Evolutionary conservation across 306 rosid species (phyloP).

Genomic region (Vigna trinervia): DNA sequence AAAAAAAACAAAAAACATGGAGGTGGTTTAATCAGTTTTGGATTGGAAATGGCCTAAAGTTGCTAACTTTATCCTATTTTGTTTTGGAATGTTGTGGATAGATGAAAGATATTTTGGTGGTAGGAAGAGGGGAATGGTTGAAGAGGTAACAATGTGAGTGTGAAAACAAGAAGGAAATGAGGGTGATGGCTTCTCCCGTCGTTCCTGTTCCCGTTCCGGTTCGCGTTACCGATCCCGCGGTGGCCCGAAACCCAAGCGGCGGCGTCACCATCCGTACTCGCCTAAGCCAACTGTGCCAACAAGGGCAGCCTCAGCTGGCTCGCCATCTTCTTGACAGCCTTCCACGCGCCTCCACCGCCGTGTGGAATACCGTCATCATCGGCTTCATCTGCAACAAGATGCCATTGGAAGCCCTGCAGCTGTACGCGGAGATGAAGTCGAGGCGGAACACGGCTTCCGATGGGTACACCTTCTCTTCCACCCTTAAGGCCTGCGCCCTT

Average conservation of each 20-base stretch:
- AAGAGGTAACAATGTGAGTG: too few relatives aligned
- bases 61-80: too few relatives aligned
- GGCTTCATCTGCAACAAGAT: slow-evolving; percentile 81
- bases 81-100: too few relatives aligned
- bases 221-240: not conserved
- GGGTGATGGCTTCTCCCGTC: not conserved
- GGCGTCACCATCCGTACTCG: slow-evolving; percentile 56
- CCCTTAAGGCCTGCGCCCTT: slow-evolving; percentile 85
- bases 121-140: too few relatives aligned
- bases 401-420: slow-evolving; percentile 66
- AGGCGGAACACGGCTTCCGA: slow-evolving; percentile 54
- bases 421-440: slow-evolving; percentile 72
- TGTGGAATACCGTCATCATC: slow-evolving; percentile 85
- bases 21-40: too few relatives aligned
- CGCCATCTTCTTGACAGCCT: slow-evolving; percentile 74
- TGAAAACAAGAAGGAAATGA: not conserved
- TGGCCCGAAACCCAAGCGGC: not conserved
- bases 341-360: slow-evolving; percentile 75
- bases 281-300: slow-evolving; percentile 76
- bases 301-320: slow-evolving; percentile 78
- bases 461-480: slow-evolving; percentile 79
- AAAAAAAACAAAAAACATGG: too few relatives aligned
- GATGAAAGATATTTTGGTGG: too few relatives aligned
- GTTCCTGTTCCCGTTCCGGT: not conserved
- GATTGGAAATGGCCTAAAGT: too few relatives aligned